A percentile compares a stretch with the other conserved stretches of the same genome.
Evolutionary conservation across 106 monocot species (phyloP).

Genomic region (Agapanthus africanus): DNA sequence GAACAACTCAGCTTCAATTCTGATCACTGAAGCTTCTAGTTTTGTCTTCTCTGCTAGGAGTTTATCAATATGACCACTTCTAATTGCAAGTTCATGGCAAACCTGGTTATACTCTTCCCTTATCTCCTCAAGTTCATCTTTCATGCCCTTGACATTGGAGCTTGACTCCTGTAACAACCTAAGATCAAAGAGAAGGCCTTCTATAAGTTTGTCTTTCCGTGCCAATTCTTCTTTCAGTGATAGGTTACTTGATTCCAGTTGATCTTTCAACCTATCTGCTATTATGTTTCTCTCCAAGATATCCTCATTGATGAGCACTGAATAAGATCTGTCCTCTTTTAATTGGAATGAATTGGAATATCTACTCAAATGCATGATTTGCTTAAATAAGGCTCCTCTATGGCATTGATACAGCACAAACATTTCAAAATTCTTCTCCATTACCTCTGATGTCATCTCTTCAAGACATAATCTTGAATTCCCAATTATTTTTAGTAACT

Average conservation of each 20-base stretch:
- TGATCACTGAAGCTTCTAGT: constrained; percentile 22
- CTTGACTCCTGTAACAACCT: constrained; percentile 45
- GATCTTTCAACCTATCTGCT: background rate
- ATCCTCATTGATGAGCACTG: background rate
- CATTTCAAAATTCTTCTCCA: constrained; percentile 16
- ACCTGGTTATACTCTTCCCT: constrained; percentile 14
- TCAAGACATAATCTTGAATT: constrained; percentile 27
- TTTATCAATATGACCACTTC: constrained; percentile 34
- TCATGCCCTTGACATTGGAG: constrained; percentile 20
- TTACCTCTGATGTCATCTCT: constrained; percentile 20
- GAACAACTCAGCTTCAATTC: constrained; percentile 22
- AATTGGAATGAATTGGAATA: background rate
- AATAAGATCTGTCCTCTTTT: constrained; percentile 5
- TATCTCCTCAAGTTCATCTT: constrained; percentile 30
- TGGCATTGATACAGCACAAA: constrained; percentile 19
- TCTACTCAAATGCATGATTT: constrained; percentile 5
- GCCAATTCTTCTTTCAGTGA: constrained; percentile 23
- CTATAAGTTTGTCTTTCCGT: constrained; percentile 32
- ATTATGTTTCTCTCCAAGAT: background rate
- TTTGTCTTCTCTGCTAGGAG: constrained; percentile 20
- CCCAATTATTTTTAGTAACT: constrained; percentile 20
- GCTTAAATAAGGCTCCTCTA: constrained; percentile 6
- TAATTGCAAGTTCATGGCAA: constrained; percentile 36
- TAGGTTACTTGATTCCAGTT: background rate
- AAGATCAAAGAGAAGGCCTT: constrained; percentile 44